Conservation (phyloP, 73 alveolate species). For the Breviolum minutum region DNA sequence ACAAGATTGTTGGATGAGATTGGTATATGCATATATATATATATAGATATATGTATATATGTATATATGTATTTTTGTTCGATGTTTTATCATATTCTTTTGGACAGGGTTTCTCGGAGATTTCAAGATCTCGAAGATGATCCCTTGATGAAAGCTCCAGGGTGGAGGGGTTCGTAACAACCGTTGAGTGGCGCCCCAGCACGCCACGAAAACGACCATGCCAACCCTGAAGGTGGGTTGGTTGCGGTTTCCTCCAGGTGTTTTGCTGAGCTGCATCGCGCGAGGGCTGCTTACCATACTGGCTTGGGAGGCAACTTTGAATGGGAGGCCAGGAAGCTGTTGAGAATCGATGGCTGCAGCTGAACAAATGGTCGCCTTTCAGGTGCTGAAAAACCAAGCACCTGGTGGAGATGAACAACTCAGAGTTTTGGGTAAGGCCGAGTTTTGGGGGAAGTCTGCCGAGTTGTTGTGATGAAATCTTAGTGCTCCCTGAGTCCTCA, state of each 20-base stretch:
- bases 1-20: background rate
- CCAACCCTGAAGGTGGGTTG: background rate
- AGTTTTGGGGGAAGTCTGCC: too few relatives aligned
- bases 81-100: too few relatives aligned
- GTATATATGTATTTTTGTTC: background rate
- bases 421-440: background rate
- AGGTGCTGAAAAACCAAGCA: background rate
- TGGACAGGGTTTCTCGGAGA: too few relatives aligned
- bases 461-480: background rate
- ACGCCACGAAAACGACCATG: too few relatives aligned
- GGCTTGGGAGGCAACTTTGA: constrained; percentile 36
- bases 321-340: constrained; percentile 10
- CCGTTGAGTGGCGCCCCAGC: too few relatives aligned
- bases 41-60: too few relatives aligned
- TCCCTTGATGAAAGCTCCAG: too few relatives aligned
- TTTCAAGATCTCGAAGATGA: too few relatives aligned
- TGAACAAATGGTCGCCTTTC: too few relatives aligned
- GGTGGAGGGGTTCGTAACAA: too few relatives aligned
- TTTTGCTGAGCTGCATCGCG: background rate
- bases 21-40: background rate
- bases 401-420: background rate
- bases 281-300: constrained; percentile 1
- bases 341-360: too few relatives aligned
- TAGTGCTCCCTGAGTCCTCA: background rate
- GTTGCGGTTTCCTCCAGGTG: background rate